Evolutionary conservation across 1,284 basidiomycete species (phyloP), one percentile per base, ranked within the genome.

Genomic region (Amylostereum chailletii): DNA sequence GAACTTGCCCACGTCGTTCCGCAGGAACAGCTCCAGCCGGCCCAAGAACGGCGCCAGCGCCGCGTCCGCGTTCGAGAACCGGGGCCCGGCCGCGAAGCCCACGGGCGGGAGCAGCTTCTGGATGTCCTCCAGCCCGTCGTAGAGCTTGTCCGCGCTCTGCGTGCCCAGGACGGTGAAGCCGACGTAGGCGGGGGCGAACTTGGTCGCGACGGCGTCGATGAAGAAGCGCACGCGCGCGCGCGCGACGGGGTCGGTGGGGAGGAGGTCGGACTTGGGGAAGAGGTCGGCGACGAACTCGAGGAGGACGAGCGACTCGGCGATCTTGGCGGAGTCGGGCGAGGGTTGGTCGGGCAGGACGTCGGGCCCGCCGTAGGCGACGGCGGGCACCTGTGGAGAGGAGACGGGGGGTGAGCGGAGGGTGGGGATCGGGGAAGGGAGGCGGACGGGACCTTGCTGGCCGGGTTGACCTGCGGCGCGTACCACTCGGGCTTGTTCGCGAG

Each of bases 281-380:
- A 78, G 59, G 56, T 83, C 80, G 5, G 76, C 75, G 51, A 83
- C 56, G 64, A 84, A 81, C 59, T 84, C 80, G 49, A 84, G 64
- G 47, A 83, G 69, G 33, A 83, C 70, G 41, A 76, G 70, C 1
- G 80, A 83, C 58, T 86, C 82, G 31, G 76, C 70, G 50, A 86
- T 63, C 62, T 83, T 83, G 46, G 62, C 54, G 0, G 79, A 79
- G 32, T 78, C 72, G 0, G 77, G 71, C 2, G 79, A 77, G 1
- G 80, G 82, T 29, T 73, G 57, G 41, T 76, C 75, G 1, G 77
- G 70, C 5, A 71, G 58, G 2, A 68, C 69, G n/a, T 67, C 58
- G 2, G 81, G 76, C 0, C 79, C 80, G 37, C 81, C 81, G 50
- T 79, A 83, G 1, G 77, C 66, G 39, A 82, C 62, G 0, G 74